Conservation (phyloP, 495 filamentous ascomycete genomes). For the Hyaloscypha variabilis region DNA sequence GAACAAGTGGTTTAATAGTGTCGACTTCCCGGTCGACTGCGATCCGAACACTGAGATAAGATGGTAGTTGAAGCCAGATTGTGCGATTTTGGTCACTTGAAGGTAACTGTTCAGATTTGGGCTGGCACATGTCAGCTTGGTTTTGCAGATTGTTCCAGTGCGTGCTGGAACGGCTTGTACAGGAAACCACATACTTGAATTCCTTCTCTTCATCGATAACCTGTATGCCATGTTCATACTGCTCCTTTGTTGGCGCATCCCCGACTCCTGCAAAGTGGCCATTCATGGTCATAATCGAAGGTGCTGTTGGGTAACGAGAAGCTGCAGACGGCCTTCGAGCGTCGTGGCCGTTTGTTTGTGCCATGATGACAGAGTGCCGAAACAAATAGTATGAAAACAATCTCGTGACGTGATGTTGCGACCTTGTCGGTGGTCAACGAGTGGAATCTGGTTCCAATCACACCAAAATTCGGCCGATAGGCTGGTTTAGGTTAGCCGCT, state of each 20-base stretch:
- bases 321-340: conserved; percentile 25
- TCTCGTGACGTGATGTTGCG: background rate
- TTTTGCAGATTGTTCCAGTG: conserved; percentile 29
- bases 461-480: background rate
- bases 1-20: conserved; percentile 93
- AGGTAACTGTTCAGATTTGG: conserved; percentile 82
- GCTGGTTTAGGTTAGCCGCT: background rate
- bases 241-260: conserved; percentile 61
- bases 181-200: conserved; percentile 71
- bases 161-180: background rate
- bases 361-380: conserved; percentile 11
- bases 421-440: background rate
- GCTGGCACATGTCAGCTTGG: conserved; percentile 45
- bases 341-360: conserved; percentile 27
- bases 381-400: background rate
- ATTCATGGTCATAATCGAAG: conserved; percentile 72
- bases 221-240: conserved; percentile 93
- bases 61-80: conserved; percentile 97
- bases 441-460: background rate
- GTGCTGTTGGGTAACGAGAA: conserved; percentile 49
- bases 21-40: conserved; percentile 98
- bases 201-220: conserved; percentile 94
- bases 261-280: conserved; percentile 86
- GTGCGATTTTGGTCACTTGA: conserved; percentile 72
- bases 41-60: conserved; percentile 98